Evolutionary conservation across 495 filamentous ascomycete species (phyloP), one percentile per base, ranked within the genome.

Genomic region (Penicillium goetzii): DNA sequence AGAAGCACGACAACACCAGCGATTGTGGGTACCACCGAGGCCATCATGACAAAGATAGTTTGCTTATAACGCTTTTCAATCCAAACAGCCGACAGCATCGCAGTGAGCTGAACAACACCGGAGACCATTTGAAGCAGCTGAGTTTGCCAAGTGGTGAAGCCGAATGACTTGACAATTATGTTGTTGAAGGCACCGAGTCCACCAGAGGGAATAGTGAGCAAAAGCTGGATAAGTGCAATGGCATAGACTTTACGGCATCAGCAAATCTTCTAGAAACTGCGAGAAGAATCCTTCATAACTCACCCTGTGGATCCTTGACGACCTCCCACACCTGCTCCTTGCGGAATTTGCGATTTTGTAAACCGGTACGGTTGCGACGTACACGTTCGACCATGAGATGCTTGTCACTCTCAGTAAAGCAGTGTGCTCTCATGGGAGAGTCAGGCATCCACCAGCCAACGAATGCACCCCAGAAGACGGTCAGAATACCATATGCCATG

Each of bases 161-260:
- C 76, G 54, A 83, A 81, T 0, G 74, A 72, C 1, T 60, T 70
- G 55, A 83, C 72, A 32, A 83, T 89, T 67, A 90, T 83, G 58
- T 87, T 88, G 45, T 85, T 84, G 67, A 88, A 90, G 4, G 83
- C 83, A 12, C 88, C 87, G 6, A 90, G 78, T 0, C 87, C 87
- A 28, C 83, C 84, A 0, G 85, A 88, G 8, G 86, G 87, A 6
- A 90, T 76, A 3, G 86, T 89, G 0, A 87, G 88, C 65, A 83
- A 83, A 17, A 91, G 71, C 61, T 85, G 82, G 36, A 89, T 86
- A 7, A 76, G 45, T 9, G 53, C 66, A 21, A 68, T 65, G 4
- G 62, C 62, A n/a, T 71, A 64, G 54, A 77, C 68, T 78, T 71
- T 19, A 62, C 65, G 60, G 72, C 38, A 72, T 66, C 59, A 79